Evolutionary conservation across 768 basidiomycete species (phyloP).

Genomic region (Exsudoporus frostii): DNA sequence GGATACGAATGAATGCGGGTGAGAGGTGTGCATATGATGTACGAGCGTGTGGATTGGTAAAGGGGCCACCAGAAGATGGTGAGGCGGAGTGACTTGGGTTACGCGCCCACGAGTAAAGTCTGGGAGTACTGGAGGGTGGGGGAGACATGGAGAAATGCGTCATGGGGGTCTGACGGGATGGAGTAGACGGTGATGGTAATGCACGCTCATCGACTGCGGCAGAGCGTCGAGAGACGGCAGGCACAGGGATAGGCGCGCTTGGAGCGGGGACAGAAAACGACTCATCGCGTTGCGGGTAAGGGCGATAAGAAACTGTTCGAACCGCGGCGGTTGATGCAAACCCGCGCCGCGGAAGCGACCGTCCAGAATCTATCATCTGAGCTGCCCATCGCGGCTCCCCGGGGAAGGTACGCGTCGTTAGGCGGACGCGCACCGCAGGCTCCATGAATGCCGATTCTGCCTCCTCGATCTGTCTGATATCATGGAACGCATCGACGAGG

Average conservation of each 20-base stretch:
- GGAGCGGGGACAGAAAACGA: slow-evolving; percentile 17
- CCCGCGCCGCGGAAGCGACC: slow-evolving; percentile 5
- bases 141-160: slow-evolving; percentile 44
- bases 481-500: slow-evolving; percentile 36
- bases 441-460: slow-evolving; percentile 1
- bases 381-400: slow-evolving; percentile 8
- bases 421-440: slow-evolving; percentile 22
- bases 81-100: slow-evolving; percentile 35
- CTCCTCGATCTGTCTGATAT: slow-evolving; percentile 22
- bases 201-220: slow-evolving; percentile 18
- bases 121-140: slow-evolving; percentile 52
- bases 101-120: slow-evolving; percentile 54
- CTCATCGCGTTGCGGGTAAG: slow-evolving; percentile 4
- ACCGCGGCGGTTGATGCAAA: neutral
- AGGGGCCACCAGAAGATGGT: slow-evolving; percentile 39
- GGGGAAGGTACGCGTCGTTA: slow-evolving; percentile 16
- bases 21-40: slow-evolving; percentile 57
- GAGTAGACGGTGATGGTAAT: slow-evolving; percentile 29
- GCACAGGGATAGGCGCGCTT: slow-evolving; percentile 32
- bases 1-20: slow-evolving; percentile 44
- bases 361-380: slow-evolving; percentile 1
- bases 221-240: slow-evolving; percentile 21
- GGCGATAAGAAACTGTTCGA: neutral
- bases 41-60: slow-evolving; percentile 58
- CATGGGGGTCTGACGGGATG: slow-evolving; percentile 26